phyloP scores from a whole-genome alignment of 495 filamentous ascomycete genomes.

The Penicillium samsonianum region DNA sequence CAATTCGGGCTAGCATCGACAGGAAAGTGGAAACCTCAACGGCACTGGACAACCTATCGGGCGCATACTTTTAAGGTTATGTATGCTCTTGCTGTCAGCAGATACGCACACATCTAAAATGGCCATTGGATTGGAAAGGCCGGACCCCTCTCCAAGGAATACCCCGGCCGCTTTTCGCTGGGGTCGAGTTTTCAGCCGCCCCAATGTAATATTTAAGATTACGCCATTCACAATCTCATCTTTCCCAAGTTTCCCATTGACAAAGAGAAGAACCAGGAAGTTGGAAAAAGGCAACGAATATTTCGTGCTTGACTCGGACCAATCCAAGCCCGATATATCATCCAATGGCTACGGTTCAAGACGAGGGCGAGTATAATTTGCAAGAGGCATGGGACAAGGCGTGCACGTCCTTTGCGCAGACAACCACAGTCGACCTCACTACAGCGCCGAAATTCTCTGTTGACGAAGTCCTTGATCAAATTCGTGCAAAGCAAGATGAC shows the following conservation, averaged over 20 bases:
- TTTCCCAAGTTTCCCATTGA: background rate
- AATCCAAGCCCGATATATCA: background rate
- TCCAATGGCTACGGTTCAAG: constrained; percentile 11
- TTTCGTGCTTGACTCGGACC: background rate
- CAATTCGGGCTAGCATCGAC: background rate
- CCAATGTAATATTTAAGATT: background rate
- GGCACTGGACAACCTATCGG: background rate
- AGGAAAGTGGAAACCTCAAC: background rate
- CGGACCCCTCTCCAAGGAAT: background rate
- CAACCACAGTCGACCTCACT: constrained; percentile 24
- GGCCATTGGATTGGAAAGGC: background rate
- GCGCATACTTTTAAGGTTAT: background rate
- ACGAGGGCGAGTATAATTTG: constrained; percentile 20
- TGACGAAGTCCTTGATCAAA: constrained; percentile 26
- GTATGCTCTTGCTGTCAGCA: too few relatives aligned
- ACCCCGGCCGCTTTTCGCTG: background rate
- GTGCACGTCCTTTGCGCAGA: constrained; percentile 22
- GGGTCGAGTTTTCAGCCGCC: background rate
- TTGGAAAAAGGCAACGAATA: background rate
- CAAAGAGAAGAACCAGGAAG: too few relatives aligned
- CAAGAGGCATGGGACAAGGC: constrained; percentile 26
- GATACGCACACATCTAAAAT: too few relatives aligned
- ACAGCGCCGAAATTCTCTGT: constrained; percentile 15
- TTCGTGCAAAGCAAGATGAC: constrained; percentile 21
- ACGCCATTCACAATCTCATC: background rate